phyloP scores from a whole-genome alignment of 495 filamentous ascomycete species.

The Podospora bellae-mahoneyi region DNA sequence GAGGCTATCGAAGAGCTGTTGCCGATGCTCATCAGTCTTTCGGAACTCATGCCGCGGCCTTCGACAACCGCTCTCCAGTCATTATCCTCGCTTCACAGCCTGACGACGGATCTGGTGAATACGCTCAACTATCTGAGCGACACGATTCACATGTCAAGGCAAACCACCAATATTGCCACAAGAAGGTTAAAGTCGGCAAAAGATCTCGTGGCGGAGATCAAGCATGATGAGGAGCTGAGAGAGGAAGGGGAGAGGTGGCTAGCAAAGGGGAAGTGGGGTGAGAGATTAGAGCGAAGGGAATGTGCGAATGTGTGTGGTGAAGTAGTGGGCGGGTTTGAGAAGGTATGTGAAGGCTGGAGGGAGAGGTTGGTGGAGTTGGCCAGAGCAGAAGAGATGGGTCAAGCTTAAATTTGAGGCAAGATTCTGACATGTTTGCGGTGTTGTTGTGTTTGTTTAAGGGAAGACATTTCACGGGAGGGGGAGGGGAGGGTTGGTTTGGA shows the following conservation, averaged over 20 bases:
- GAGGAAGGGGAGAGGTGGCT: conserved; percentile 82
- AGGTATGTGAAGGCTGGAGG: conserved; percentile 64
- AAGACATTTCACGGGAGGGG: neutral
- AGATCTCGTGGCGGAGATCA: conserved; percentile 78
- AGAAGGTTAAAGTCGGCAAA: conserved; percentile 70
- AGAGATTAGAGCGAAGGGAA: conserved; percentile 67
- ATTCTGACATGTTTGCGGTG: neutral
- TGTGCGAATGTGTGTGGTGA: conserved; percentile 75
- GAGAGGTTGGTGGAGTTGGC: conserved; percentile 48
- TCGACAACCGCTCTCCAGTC: conserved; percentile 54
- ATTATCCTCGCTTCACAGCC: conserved; percentile 56
- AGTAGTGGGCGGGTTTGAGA: conserved; percentile 88
- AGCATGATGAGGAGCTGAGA: conserved; percentile 71
- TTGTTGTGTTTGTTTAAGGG: neutral
- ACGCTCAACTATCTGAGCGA: conserved; percentile 85
- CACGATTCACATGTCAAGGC: conserved; percentile 88
- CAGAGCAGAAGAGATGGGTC: conserved; percentile 18
- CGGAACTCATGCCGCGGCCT: conserved; percentile 55
- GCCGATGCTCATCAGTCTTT: conserved; percentile 55
- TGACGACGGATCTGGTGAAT: conserved; percentile 72
- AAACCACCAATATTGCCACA: conserved; percentile 74
- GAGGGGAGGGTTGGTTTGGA: neutral
- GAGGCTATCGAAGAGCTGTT: conserved; percentile 65
- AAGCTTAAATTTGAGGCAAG: neutral
- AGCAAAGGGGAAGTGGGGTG: conserved; percentile 74